Conservation (phyloP, 1,284 basidiomycete genomes). For the Inonotus obliquus region DNA sequence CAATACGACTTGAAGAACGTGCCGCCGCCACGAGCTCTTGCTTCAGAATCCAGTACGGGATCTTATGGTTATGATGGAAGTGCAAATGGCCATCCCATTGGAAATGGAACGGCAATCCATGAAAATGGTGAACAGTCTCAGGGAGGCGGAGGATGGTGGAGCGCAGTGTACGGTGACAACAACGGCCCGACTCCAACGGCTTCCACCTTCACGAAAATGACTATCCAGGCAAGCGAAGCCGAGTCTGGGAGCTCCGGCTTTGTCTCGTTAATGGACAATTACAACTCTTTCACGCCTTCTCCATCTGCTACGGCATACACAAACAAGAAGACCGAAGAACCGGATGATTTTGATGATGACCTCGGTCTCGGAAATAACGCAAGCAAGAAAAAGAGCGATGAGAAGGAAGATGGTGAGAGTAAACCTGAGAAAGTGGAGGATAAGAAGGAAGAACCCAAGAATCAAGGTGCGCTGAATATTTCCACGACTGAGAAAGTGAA, state of each 20-base stretch:
- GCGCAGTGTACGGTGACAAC: conserved; percentile 41
- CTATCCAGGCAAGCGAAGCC: conserved; percentile 32
- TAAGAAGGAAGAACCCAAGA: conserved; percentile 27
- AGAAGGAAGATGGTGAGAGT: conserved; percentile 22
- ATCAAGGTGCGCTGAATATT: conserved; percentile 32
- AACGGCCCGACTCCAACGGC: conserved; percentile 61
- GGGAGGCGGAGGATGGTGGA: conserved; percentile 60
- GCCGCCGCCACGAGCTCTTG: conserved; percentile 47
- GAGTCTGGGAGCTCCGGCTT: conserved; percentile 56
- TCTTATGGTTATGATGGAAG: conserved; percentile 25
- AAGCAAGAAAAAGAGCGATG: conserved; percentile 34
- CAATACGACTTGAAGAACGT: conserved; percentile 41
- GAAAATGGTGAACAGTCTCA: conserved; percentile 22
- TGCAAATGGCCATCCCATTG: background rate
- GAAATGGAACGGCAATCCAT: background rate
- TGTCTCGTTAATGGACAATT: conserved; percentile 80
- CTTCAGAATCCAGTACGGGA: conserved; percentile 47
- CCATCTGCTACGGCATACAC: conserved; percentile 24
- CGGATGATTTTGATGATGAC: conserved; percentile 79
- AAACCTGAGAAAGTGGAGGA: conserved; percentile 26
- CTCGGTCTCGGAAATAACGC: conserved; percentile 85
- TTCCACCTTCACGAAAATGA: conserved; percentile 52
- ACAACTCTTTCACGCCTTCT: conserved; percentile 34
- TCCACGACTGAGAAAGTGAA: background rate
- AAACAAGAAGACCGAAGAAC: conserved; percentile 25